Evolutionary conservation across 345 rosid species (phyloP).

Genomic region (Eucalyptus coolabah): DNA sequence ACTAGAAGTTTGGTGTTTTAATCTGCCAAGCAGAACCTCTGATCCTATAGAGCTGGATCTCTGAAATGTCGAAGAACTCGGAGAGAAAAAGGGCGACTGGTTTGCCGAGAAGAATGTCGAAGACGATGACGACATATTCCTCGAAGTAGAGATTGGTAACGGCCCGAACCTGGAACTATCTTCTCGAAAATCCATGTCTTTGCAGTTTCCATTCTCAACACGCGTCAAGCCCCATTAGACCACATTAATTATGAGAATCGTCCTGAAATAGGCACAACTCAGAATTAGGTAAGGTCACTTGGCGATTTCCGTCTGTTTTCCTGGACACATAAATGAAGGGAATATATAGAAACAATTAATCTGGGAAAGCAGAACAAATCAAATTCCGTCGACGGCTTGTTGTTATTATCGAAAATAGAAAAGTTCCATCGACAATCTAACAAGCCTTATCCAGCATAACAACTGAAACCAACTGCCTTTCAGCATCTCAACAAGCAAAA

Average conservation of each 20-base stretch:
- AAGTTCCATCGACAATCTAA: neutral
- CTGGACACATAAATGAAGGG: neutral
- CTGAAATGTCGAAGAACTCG: constrained; percentile 54
- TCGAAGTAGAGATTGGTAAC: constrained; percentile 34
- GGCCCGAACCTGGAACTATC: constrained; percentile 58
- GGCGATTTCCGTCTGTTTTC: neutral
- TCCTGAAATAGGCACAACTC: neutral
- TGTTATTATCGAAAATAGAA: neutral
- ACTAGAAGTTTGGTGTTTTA: constrained; percentile 44
- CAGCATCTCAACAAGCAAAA: neutral
- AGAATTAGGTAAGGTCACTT: neutral
- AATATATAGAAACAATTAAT: neutral
- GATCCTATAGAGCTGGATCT: constrained; percentile 53
- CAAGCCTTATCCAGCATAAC: neutral
- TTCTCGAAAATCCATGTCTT: constrained; percentile 52
- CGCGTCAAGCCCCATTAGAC: neutral
- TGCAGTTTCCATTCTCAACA: constrained; percentile 1
- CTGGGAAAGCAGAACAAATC: neutral
- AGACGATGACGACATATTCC: constrained; percentile 81
- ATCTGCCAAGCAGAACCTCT: constrained; percentile 49
- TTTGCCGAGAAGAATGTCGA: constrained; percentile 88
- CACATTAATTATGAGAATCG: neutral
- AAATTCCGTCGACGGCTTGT: neutral
- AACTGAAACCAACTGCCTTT: neutral
- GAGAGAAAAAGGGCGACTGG: constrained; percentile 91